Percentiles rank a stretch among this genome's conserved stretches.
Evolutionary conservation across 2,329 filamentous ascomycete species (phyloP).

Genomic region (Trichoderma aggressivum): DNA sequence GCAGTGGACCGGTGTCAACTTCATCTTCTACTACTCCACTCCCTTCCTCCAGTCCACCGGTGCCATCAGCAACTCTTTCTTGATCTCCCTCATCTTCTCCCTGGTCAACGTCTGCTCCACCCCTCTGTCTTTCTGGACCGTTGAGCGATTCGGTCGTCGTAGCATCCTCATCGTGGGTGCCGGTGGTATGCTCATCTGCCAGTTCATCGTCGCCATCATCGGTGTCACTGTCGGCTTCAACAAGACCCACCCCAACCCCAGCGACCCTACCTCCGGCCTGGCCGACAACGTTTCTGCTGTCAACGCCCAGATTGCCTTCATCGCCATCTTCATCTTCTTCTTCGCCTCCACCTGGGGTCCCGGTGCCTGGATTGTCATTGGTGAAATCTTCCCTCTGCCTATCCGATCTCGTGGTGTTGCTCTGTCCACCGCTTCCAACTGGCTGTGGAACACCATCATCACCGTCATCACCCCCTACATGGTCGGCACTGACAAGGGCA

Average conservation of each 20-base stretch:
- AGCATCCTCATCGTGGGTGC: conserved; percentile 76
- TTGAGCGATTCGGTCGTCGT: conserved; percentile 79
- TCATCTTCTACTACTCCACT: conserved; percentile 85
- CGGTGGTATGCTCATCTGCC: conserved; percentile 77
- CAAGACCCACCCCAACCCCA: conserved; percentile 45
- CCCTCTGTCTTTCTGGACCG: conserved; percentile 80
- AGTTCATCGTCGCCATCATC: conserved; percentile 80
- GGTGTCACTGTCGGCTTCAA: conserved; percentile 60
- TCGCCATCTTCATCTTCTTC: conserved; percentile 90
- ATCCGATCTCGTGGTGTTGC: conserved; percentile 86
- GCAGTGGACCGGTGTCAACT: conserved; percentile 85
- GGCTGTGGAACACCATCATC: conserved; percentile 80
- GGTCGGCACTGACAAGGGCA: conserved; percentile 57
- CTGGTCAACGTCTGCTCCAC: conserved; percentile 85
- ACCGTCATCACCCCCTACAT: conserved; percentile 72
- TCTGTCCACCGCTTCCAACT: conserved; percentile 84
- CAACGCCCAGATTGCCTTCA: conserved; percentile 77
- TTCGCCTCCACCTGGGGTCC: conserved; percentile 89
- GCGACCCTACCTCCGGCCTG: conserved; percentile 36
- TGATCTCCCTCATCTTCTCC: conserved; percentile 82
- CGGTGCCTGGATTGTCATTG: conserved; percentile 76
- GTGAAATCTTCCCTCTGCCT: conserved; percentile 85
- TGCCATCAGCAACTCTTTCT: conserved; percentile 73
- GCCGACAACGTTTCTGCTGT: conserved; percentile 56
- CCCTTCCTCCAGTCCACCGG: conserved; percentile 78